These are phyloP conservation scores for Myriosclerotinia curreyana DNA, from an alignment of 2,329 filamentous ascomycete genomes.

Conservation along the genomic window DNA sequence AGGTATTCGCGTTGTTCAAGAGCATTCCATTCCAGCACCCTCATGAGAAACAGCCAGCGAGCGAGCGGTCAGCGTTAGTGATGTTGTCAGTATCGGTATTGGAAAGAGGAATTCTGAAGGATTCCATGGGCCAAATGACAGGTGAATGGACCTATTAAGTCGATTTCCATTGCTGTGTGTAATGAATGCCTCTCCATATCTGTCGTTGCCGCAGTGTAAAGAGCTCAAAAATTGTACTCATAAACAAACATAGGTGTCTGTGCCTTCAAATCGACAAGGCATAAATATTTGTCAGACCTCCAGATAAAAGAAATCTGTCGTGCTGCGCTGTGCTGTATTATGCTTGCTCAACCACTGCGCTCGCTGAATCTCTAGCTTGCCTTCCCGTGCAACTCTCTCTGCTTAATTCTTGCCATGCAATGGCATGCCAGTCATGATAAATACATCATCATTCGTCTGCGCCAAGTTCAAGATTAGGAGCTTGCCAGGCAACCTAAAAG, in stretches of 20 bases:
- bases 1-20: conserved; percentile 17
- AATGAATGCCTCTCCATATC: neutral
- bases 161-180: neutral
- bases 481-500: conserved; percentile 53
- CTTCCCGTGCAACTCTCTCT: conserved; percentile 17
- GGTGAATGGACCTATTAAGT: neutral
- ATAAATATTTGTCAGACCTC: neutral
- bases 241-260: conserved; percentile 3
- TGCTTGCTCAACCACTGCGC: conserved; percentile 48
- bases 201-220: neutral
- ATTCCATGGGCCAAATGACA: neutral
- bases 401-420: conserved; percentile 21
- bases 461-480: conserved; percentile 41
- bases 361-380: conserved; percentile 46
- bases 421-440: conserved; percentile 16
- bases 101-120: neutral
- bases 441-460: conserved; percentile 38
- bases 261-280: neutral
- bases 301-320: conserved; percentile 27
- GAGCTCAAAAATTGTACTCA: neutral
- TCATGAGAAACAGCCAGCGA: conserved; percentile 50
- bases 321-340: conserved; percentile 36
- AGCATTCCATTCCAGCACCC: conserved; percentile 26
- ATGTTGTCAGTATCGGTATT: conserved; percentile 21
- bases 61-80: conserved; percentile 56